Percentiles rank a stretch among this genome's conserved stretches.
Evolutionary conservation across 345 rosid genomes (phyloP).

Genomic region (Eucalyptus leucophloia): DNA sequence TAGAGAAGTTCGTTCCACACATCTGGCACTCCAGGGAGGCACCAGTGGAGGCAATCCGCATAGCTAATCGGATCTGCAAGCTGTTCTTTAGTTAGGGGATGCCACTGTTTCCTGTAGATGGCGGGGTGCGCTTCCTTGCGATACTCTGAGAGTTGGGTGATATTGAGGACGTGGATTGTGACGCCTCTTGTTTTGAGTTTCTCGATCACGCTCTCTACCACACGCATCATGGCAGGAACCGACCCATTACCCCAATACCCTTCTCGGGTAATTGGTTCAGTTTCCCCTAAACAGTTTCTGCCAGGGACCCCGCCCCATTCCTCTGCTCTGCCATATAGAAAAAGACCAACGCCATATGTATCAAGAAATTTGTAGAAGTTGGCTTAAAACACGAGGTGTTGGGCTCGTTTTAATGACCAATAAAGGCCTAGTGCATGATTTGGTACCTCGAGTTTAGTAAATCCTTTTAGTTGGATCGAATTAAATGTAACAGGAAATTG

Average conservation of each 20-base stretch:
- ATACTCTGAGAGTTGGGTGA: slow-evolving; percentile 64
- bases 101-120: slow-evolving; percentile 61
- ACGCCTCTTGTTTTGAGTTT: slow-evolving; percentile 35
- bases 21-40: slow-evolving; percentile 90
- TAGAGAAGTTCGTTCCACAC: slow-evolving; percentile 86
- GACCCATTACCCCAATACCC: slow-evolving; percentile 43
- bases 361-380: not conserved
- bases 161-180: slow-evolving; percentile 48
- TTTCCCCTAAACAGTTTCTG: slow-evolving; percentile 56
- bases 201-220: slow-evolving; percentile 26
- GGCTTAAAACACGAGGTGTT: not conserved
- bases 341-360: not conserved
- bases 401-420: not conserved
- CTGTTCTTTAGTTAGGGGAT: slow-evolving; percentile 32
- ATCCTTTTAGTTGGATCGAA: not conserved
- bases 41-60: slow-evolving; percentile 91
- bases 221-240: slow-evolving; percentile 36
- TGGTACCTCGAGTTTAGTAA: not conserved
- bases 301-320: slow-evolving; percentile 63
- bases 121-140: slow-evolving; percentile 86
- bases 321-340: slow-evolving; percentile 26
- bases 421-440: not conserved
- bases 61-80: slow-evolving; percentile 36
- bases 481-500: not conserved
- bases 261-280: slow-evolving; percentile 18